Base-by-base conservation (phyloP, 768 basidiomycete genomes). In the Baorangia bicolor region DNA sequence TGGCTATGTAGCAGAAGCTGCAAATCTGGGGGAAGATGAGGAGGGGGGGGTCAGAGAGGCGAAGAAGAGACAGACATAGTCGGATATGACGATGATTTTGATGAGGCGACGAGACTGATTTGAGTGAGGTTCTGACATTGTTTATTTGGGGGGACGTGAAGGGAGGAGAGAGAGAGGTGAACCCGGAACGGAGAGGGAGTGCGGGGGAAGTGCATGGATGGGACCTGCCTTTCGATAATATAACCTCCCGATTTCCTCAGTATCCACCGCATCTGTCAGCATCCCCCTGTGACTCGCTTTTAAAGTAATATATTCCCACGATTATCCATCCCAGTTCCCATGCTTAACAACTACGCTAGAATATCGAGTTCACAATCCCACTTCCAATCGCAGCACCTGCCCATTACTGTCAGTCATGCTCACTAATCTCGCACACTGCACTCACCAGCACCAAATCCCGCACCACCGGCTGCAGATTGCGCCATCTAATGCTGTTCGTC, bases 371-470 rank as follows among this genome's bases (percentile, higher is more conserved):
- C 58, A 83, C 68, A 25, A 82, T 63, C 14, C 72, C 78, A 47
- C 75, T 70, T 27, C 76, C 76, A 42, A 81, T 60, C 21, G 77
- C 77, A 57, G 76, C 75, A 35, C 81, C 81, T 81, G 53, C 11
- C 10, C 8, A 3, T 5, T 28, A 40, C 30, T 8, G 7, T 58
- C 42, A 62, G 57, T 42, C 18, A 9, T 9, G 6, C 10, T 11
- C 34, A 9, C n/a, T 21, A 14, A 10, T n/a, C 5, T 2, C n/a
- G 0, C 7, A 20, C 27, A 1, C 0, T 0, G 2, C 14, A 66
- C 75, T 61, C 21, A 73, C 77, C 76, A 49, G 76, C 78, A 20
- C 80, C 80, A 48, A 81, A 81, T 1, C 81, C 81, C 3, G 74
- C 69, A 34, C 81, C 82, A 18, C 78, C 69, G 1, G 68, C 73